Evolutionary conservation across 208 protist genomes (phyloP), one percentile per base, ranked within the genome.

Genomic region (Leishmania braziliensis): DNA sequence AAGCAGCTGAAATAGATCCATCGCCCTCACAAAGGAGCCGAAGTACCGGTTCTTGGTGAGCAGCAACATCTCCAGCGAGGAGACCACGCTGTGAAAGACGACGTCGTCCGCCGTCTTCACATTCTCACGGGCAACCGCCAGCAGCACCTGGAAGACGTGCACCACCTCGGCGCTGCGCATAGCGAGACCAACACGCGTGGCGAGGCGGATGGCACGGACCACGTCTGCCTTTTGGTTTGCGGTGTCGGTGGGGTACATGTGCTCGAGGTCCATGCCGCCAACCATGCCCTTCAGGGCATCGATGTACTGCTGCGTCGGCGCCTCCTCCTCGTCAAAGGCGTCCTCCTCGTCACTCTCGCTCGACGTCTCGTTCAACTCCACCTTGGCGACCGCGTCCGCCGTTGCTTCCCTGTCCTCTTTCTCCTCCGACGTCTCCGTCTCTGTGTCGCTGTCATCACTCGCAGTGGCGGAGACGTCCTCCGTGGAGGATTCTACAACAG

Each of bases 21-120:
- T 88, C 46, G 95, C 80, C 1, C 60, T 66, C 26, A 96, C 70
- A 66, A 97, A 97, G 48, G 85, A 70, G 18, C 95, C 95, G 81
- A 92, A 97, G 77, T 96, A 97, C 54, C 95, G 92, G 71, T 97
- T 91, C 82, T 93, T 94, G 1, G 91, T 89, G 73, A 95, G 84
- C 60, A 96, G 87, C 29, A 97, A 85, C 83, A 95, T 86, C 74
- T 96, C 90, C 63, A 96, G 84, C 46, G 90, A 85, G 3, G 92
- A 92, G 50, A 91, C 51, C 4, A 90, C 84, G 69, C 75, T 86
- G 77, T 90, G 85, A 65, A 97, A 97, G 76, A 97, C 85, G 20
- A 95, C 88, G 70, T 96, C 93, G 80, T 97, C 95, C 4, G 85
- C 46, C 23, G 83, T 56, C 86, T 97, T 97, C 23, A 97, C 91